Evolutionary conservation across 768 basidiomycete species (phyloP).

Genomic region (Tulasnella sp.): DNA sequence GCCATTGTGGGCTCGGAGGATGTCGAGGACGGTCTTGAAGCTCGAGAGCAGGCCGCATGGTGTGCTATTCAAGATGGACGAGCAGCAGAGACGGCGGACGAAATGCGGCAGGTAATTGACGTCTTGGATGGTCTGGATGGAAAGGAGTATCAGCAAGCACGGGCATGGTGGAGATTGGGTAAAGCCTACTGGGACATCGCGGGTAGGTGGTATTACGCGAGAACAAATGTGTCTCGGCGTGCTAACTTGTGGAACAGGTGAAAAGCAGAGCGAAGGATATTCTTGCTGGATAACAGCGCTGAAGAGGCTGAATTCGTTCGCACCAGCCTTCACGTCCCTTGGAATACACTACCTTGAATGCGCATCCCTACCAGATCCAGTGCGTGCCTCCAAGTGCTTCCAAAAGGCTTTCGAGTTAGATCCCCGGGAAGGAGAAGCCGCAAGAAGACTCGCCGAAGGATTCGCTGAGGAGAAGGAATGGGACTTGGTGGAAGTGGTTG

Average conservation of each 20-base stretch:
- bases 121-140: conserved; percentile 46
- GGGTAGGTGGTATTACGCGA: conserved; percentile 44
- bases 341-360: conserved; percentile 82
- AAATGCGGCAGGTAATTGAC: conserved; percentile 48
- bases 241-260: conserved; percentile 37
- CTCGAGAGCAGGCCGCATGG: conserved; percentile 81
- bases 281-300: conserved; percentile 74
- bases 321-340: conserved; percentile 89
- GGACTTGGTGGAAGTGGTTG: conserved; percentile 94
- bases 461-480: conserved; percentile 93
- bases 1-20: conserved; percentile 45
- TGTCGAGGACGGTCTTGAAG: conserved; percentile 33
- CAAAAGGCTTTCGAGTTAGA: conserved; percentile 98
- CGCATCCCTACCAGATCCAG: conserved; percentile 67
- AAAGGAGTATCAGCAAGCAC: conserved; percentile 57
- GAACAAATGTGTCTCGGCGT: conserved; percentile 9
- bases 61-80: conserved; percentile 57
- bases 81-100: conserved; percentile 45
- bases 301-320: conserved; percentile 68
- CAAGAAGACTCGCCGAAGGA: conserved; percentile 73
- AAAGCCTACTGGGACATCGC: conserved; percentile 66
- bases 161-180: conserved; percentile 84
- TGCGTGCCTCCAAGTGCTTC: conserved; percentile 89
- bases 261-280: conserved; percentile 62
- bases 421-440: conserved; percentile 80